These are phyloP conservation scores for Hypholoma fasciculare DNA, from an alignment of 768 basidiomycete genomes.

Conservation along the genomic window DNA sequence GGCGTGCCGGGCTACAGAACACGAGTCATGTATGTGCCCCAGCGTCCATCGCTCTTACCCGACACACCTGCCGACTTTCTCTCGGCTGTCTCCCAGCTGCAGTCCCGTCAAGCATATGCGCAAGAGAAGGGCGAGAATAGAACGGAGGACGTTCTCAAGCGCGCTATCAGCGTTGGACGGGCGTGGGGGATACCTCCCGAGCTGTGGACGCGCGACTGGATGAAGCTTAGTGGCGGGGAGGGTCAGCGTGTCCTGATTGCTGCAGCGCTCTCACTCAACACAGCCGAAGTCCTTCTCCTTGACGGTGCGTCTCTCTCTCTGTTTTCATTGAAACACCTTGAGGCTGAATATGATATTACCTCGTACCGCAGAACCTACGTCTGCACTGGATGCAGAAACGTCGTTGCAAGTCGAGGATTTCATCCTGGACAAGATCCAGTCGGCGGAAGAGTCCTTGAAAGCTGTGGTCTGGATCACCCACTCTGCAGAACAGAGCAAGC, in stretches of 20 bases:
- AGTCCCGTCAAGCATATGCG: constrained; percentile 37
- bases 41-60: constrained; percentile 83
- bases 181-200: constrained; percentile 66
- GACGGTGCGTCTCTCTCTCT: constrained; percentile 56
- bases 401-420: constrained; percentile 66
- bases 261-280: constrained; percentile 67
- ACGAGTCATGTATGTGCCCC: constrained; percentile 82
- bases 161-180: constrained; percentile 54
- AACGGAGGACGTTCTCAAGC: constrained; percentile 22
- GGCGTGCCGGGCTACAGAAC: constrained; percentile 81
- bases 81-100: constrained; percentile 51
- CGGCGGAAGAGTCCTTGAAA: constrained; percentile 52
- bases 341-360: neutral
- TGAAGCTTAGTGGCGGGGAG: constrained; percentile 83
- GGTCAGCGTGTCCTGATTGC: constrained; percentile 82
- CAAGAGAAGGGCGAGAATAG: constrained; percentile 17
- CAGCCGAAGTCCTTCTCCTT: constrained; percentile 76
- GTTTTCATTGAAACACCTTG: neutral
- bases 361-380: constrained; percentile 74
- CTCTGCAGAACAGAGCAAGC: constrained; percentile 74
- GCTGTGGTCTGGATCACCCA: constrained; percentile 90
- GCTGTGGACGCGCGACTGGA: constrained; percentile 82
- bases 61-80: constrained; percentile 80
- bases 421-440: constrained; percentile 52
- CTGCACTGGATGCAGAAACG: constrained; percentile 75